Conservation (phyloP, 805 yeast genomes). For the Ogataea populi-albae region DNA sequence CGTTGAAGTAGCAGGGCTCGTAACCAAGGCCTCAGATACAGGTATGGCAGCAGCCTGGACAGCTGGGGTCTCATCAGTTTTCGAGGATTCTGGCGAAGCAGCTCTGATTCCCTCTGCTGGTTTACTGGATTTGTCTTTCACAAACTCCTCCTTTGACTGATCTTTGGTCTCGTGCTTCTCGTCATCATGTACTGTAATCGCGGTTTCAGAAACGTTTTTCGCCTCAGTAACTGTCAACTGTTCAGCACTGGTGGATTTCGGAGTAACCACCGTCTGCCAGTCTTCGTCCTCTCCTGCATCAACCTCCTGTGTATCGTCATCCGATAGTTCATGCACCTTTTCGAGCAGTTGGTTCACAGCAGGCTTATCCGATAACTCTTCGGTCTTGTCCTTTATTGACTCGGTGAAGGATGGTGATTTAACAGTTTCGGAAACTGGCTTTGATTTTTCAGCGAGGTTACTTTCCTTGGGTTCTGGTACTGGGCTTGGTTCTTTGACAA, state of each 20-base stretch:
- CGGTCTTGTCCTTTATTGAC: background rate
- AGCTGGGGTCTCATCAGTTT: constrained; percentile 6
- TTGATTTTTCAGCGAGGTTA: constrained; percentile 26
- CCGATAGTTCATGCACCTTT: constrained; percentile 40
- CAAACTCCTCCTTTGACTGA: constrained; percentile 14
- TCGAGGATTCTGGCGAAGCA: background rate
- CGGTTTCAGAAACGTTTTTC: too few species aligned
- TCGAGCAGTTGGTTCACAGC: constrained; percentile 46
- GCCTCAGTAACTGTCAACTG: constrained; percentile 6
- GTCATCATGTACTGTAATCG: constrained; percentile 5
- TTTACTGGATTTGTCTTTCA: too few species aligned
- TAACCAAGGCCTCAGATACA: background rate
- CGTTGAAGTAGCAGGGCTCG: constrained; percentile 22
- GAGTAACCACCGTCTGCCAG: constrained; percentile 22
- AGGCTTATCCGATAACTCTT: constrained; percentile 39
- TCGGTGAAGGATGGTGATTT: constrained; percentile 1
- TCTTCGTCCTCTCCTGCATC: constrained; percentile 30
- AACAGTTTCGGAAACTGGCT: constrained; percentile 1
- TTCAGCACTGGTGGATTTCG: constrained; percentile 1
- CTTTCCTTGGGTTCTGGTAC: constrained; percentile 26
- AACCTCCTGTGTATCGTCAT: constrained; percentile 37
- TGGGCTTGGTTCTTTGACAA: constrained; percentile 25
- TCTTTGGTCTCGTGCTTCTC: constrained; percentile 18
- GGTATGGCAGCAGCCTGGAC: constrained; percentile 9
- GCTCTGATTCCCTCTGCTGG: constrained; percentile 6